Percentiles rank a stretch among this genome's conserved stretches.
These are phyloP conservation scores for Proliferodiscus dingleyae DNA, from an alignment of 2,329 filamentous ascomycete species.

Conservation along the genomic window DNA sequence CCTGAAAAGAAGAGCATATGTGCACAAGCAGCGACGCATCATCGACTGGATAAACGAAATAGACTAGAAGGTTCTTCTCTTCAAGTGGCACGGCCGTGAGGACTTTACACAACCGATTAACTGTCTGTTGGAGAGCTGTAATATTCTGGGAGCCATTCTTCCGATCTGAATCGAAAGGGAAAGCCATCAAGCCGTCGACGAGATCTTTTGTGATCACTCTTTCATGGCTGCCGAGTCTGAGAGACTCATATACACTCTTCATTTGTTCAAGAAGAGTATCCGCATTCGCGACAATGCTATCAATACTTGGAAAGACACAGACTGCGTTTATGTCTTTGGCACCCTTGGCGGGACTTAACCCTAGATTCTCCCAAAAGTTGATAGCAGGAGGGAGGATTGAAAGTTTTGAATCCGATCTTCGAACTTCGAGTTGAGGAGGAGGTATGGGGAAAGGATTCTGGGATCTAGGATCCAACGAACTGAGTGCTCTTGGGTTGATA, in stretches of 20 bases:
- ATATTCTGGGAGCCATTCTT: constrained; percentile 31
- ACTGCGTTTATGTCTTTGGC: constrained; percentile 66
- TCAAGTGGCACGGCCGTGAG: constrained; percentile 32
- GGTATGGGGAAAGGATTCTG: constrained; percentile 58
- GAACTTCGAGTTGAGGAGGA: constrained; percentile 67
- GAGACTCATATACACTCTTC: constrained; percentile 66
- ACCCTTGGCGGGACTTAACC: constrained; percentile 66
- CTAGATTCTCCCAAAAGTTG: constrained; percentile 76
- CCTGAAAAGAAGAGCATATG: constrained; percentile 68
- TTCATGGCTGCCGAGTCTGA: constrained; percentile 64
- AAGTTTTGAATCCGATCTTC: constrained; percentile 62
- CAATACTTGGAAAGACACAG: constrained; percentile 64
- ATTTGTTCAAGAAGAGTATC: constrained; percentile 62
- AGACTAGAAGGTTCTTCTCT: constrained; percentile 63
- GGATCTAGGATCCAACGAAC: constrained; percentile 32
- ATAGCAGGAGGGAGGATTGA: constrained; percentile 72
- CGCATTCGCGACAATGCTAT: constrained; percentile 57
- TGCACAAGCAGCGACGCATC: constrained; percentile 59
- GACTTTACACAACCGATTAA: constrained; percentile 24
- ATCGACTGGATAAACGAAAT: constrained; percentile 67
- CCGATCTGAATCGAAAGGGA: constrained; percentile 32
- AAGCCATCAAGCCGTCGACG: constrained; percentile 28
- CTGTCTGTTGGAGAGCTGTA: constrained; percentile 27
- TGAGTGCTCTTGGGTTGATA: constrained; percentile 20
- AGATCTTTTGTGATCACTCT: constrained; percentile 36